Evolutionary conservation across 139 green algal genomes (phyloP), one percentile per base, ranked within the genome.

Genomic region (Closterium sp.): DNA sequence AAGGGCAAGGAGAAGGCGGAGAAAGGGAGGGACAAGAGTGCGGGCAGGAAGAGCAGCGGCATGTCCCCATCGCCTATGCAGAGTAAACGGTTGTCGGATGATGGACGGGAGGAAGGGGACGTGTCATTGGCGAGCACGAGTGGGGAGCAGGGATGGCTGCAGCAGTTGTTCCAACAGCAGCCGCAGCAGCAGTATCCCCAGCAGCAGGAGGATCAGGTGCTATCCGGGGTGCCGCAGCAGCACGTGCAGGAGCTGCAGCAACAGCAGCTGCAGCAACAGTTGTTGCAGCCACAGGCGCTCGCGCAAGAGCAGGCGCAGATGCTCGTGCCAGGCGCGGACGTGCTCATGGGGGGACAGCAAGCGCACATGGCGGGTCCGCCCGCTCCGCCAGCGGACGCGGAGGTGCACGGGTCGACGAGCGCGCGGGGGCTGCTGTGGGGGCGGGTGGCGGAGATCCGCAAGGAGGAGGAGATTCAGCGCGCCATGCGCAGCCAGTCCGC

Each of bases 1-100:
- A 42, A 89, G 86, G 30, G 86, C 9, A 89, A 89, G 86, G 86
- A 89, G 30, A 89, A 42, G 86, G 86, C 86, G 0, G 29, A 87
- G 28, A 87, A 87, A 7, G 85, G 28, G 9, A 87, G 28, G 85
- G 85, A 87, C 28, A 87, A 87, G 28, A 31, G 28, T 21, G 85
- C 28, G 22, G 85, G 28, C n/a, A 87, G 85, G 85, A 31, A 87
- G 10, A 10, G 85, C 10, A 31, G n/a, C 28, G 0, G 85, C 10
- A 29, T 32, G 85, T 32, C 85, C 10, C 1, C 28, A 31, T 87
- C 28, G 28, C 28, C 28, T 87, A 24, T 30, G 85, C 10, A 28
- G 85, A 87, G 22, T 31, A 87, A 87, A 31, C n/a, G 85, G 28
- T 87, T 31, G 85, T 32, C 28, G 22, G 28, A 87, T 29, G 85